Conservation (phyloP, 2,329 filamentous ascomycete species). For the Penicillium brasilianum region DNA sequence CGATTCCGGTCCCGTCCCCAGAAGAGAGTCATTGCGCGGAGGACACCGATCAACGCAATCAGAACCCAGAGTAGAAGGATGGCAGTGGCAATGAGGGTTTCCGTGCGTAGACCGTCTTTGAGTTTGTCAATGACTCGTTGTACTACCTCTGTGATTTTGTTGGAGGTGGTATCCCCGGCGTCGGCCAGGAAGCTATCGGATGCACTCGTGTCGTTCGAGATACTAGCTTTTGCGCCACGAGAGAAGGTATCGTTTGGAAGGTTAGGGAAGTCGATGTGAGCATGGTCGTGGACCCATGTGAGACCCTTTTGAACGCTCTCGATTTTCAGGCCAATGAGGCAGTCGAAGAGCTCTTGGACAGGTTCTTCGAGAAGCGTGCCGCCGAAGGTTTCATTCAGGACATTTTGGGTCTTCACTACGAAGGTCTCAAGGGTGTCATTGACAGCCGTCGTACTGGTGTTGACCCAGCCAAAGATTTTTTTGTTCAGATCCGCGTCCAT, state of each 20-base stretch:
- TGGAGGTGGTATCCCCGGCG: conserved; percentile 72
- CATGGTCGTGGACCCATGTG: conserved; percentile 91
- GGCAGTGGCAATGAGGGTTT: conserved; percentile 77
- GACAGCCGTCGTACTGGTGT: conserved; percentile 78
- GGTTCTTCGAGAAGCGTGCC: conserved; percentile 79
- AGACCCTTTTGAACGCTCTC: conserved; percentile 82
- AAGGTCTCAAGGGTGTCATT: conserved; percentile 86
- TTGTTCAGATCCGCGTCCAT: conserved; percentile 77
- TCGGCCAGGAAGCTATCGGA: conserved; percentile 74
- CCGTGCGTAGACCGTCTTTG: conserved; percentile 69
- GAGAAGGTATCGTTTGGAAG: conserved; percentile 84
- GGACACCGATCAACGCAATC: conserved; percentile 74
- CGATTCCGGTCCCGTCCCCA: conserved; percentile 63
- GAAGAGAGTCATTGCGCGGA: conserved; percentile 68
- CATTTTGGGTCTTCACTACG: conserved; percentile 74
- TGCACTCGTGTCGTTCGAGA: conserved; percentile 58
- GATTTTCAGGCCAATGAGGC: conserved; percentile 86
- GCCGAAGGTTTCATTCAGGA: conserved; percentile 78
- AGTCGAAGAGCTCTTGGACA: conserved; percentile 79
- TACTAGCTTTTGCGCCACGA: conserved; percentile 68
- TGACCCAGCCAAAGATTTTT: conserved; percentile 85
- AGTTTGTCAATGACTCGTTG: conserved; percentile 71
- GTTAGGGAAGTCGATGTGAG: conserved; percentile 78
- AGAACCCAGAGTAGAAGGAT: conserved; percentile 79
- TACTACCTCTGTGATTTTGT: conserved; percentile 81